Conservation (phyloP, 2,329 filamentous ascomycete species). For the Fusarium nematophilum region DNA sequence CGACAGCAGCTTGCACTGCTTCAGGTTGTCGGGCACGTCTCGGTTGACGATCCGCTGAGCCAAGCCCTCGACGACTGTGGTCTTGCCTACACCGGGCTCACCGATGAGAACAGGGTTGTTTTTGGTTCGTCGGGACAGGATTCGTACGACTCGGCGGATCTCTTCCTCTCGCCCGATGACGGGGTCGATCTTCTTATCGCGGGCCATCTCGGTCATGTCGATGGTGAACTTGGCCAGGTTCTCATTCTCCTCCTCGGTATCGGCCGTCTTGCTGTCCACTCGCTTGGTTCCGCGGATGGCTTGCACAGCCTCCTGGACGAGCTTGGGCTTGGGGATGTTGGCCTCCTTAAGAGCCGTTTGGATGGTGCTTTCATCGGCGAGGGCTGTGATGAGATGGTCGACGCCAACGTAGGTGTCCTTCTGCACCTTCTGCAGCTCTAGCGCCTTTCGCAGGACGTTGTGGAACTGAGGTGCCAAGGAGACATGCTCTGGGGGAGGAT, state of each 20-base stretch:
- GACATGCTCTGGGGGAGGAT: constrained; percentile 91
- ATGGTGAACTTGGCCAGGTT: constrained; percentile 98
- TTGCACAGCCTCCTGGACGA: constrained; percentile 90
- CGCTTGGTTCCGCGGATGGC: constrained; percentile 92
- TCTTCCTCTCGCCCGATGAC: constrained; percentile 98
- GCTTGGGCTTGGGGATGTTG: constrained; percentile 90
- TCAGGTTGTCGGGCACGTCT: constrained; percentile 95
- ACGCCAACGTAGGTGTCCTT: constrained; percentile 96
- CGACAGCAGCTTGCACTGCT: constrained; percentile 92
- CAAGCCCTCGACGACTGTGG: constrained; percentile 95
- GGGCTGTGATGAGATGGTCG: constrained; percentile 89
- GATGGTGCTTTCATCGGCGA: constrained; percentile 82
- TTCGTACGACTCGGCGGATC: constrained; percentile 90
- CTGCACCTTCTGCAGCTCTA: constrained; percentile 95
- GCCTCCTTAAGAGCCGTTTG: constrained; percentile 82
- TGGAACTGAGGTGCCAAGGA: constrained; percentile 85
- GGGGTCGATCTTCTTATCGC: constrained; percentile 97
- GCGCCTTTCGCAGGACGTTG: constrained; percentile 83
- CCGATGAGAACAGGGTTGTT: constrained; percentile 99
- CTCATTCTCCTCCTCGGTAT: constrained; percentile 91
- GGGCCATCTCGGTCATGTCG: constrained; percentile 95
- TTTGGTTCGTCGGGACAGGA: constrained; percentile 92
- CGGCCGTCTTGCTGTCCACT: constrained; percentile 95
- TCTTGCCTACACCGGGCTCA: constrained; percentile 98
- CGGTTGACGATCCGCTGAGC: constrained; percentile 96